Evolutionary conservation across 345 rosid genomes (phyloP).

Genomic region (Pistacia atlantica): DNA sequence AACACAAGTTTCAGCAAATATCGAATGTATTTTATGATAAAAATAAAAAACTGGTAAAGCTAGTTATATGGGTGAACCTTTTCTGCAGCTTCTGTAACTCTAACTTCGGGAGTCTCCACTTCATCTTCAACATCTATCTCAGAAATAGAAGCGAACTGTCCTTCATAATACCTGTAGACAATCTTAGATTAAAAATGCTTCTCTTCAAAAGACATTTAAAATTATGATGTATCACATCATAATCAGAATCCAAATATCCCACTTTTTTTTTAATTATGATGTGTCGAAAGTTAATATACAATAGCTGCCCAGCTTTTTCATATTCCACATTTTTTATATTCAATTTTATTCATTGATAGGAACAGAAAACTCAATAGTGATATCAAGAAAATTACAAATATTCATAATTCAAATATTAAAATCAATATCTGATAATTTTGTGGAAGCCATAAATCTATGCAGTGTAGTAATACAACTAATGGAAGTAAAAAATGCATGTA

Average conservation of each 20-base stretch:
- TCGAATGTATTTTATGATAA: too few species aligned
- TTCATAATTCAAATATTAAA: not conserved
- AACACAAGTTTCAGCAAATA: not conserved
- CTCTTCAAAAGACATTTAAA: slow-evolving; percentile 1
- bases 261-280: too few species aligned
- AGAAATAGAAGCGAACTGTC: slow-evolving; percentile 70
- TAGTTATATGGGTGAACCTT: slow-evolving; percentile 49
- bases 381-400: too few species aligned
- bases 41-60: slow-evolving; percentile 1
- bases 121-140: slow-evolving; percentile 56
- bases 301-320: too few species aligned
- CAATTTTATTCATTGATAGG: too few species aligned
- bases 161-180: slow-evolving; percentile 80
- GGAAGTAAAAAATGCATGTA: slow-evolving; percentile 29
- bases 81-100: slow-evolving; percentile 85
- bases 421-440: not conserved
- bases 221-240: not conserved
- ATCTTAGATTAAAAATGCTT: not conserved
- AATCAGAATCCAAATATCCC: not conserved
- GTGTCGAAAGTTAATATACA: not conserved
- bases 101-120: slow-evolving; percentile 45
- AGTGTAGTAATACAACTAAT: not conserved
- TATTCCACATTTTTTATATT: too few species aligned
- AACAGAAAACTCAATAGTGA: too few species aligned
- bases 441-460: not conserved